These are phyloP conservation scores for Setomelanomma holmii DNA, from an alignment of 2,329 filamentous ascomycete species.

Conservation along the genomic window DNA sequence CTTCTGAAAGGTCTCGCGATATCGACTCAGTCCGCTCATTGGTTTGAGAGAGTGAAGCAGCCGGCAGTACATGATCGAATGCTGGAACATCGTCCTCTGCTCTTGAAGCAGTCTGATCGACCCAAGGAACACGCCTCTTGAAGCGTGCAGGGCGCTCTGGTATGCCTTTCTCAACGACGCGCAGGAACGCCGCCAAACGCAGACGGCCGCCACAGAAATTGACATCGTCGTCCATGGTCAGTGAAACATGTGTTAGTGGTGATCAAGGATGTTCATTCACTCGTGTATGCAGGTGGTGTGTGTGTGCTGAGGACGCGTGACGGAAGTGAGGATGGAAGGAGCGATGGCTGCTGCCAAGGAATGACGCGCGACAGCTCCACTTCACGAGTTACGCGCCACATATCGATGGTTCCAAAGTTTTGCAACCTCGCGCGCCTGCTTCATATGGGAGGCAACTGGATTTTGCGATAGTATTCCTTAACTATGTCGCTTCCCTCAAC, in stretches of 20 bases:
- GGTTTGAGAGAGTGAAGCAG: too few species aligned
- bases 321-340: slow-evolving; percentile 3
- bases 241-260: neutral
- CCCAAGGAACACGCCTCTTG: slow-evolving; percentile 9
- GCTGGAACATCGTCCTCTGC: too few species aligned
- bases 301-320: too few species aligned
- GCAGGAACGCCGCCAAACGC: slow-evolving; percentile 34
- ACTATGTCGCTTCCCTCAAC: slow-evolving; percentile 39
- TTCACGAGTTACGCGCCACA: neutral
- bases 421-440: neutral
- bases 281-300: too few species aligned
- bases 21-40: too few species aligned
- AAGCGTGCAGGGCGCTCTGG: slow-evolving; percentile 35
- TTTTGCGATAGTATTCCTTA: neutral
- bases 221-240: slow-evolving; percentile 26
- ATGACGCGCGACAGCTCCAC: slow-evolving; percentile 15
- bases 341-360: slow-evolving; percentile 20
- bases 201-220: slow-evolving; percentile 35
- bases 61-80: too few species aligned
- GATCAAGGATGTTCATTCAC: neutral
- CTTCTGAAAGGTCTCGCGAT: too few species aligned
- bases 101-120: too few species aligned
- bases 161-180: slow-evolving; percentile 26
- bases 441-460: slow-evolving; percentile 7
- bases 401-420: neutral